phyloP scores from a whole-genome alignment of 495 filamentous ascomycete species.

The Trichocladium antarcticum region DNA sequence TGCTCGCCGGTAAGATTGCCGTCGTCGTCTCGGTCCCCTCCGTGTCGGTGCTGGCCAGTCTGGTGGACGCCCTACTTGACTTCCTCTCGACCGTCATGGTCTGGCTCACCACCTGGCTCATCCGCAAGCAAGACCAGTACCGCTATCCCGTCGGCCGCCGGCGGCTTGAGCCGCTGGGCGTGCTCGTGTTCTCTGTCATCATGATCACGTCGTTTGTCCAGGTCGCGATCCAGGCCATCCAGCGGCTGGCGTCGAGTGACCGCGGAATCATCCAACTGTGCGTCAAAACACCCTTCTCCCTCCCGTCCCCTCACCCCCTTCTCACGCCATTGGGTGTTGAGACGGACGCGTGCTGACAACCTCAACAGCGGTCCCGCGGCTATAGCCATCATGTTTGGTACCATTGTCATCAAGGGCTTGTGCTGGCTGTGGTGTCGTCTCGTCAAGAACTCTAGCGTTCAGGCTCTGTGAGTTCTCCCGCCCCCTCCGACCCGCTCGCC shows the following conservation, averaged over 20 bases:
- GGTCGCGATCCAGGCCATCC: constrained; percentile 61
- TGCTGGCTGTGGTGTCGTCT: constrained; percentile 88
- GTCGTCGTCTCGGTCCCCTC: constrained; percentile 71
- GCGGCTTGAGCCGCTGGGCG: constrained; percentile 62
- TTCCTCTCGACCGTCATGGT: constrained; percentile 80
- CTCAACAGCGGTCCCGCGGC: constrained; percentile 46
- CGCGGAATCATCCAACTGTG: constrained; percentile 59
- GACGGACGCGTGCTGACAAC: constrained; percentile 7
- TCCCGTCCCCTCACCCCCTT: too few species aligned
- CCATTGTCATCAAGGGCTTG: constrained; percentile 68
- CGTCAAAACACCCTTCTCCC: background rate
- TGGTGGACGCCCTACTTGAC: constrained; percentile 82
- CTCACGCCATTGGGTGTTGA: too few species aligned
- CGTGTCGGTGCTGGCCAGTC: constrained; percentile 74
- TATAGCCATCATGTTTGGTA: constrained; percentile 69
- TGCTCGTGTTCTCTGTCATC: constrained; percentile 69
- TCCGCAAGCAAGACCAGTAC: constrained; percentile 63
- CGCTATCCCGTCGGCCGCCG: constrained; percentile 74
- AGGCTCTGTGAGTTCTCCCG: constrained; percentile 52
- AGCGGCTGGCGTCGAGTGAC: constrained; percentile 52
- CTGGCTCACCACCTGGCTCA: constrained; percentile 69
- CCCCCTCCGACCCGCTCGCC: background rate
- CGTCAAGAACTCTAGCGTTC: constrained; percentile 79
- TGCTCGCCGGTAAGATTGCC: constrained; percentile 69
- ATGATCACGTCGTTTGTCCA: constrained; percentile 86